Evolutionary conservation across 23 red algal species (phyloP).

Genomic region (Gracilaria caudata): DNA sequence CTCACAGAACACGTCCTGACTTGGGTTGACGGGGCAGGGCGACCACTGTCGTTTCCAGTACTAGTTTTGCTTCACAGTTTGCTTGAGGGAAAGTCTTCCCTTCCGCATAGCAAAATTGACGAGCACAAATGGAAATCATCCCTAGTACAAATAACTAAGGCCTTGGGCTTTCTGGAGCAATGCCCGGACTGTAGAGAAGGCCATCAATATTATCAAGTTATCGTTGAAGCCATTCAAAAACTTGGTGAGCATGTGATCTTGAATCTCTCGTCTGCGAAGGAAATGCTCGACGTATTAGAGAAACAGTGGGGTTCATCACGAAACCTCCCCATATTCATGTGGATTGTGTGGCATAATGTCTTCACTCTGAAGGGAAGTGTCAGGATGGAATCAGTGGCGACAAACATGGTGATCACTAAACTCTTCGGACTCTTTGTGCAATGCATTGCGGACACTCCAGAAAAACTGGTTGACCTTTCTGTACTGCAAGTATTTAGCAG

Average conservation of each 20-base stretch:
- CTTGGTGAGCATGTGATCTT: constrained; percentile 11
- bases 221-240: neutral
- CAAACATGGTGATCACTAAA: neutral
- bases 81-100: neutral
- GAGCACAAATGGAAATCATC: constrained; percentile 9
- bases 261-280: constrained; percentile 4
- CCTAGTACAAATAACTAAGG: neutral
- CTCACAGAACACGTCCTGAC: neutral
- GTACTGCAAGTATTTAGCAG: neutral
- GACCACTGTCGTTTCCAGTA: neutral
- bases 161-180: neutral
- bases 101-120: neutral
- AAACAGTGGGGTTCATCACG: neutral
- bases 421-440: constrained; percentile 12
- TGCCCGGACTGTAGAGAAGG: neutral
- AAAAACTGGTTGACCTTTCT: neutral
- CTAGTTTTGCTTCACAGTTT: neutral
- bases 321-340: neutral
- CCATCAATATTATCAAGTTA: neutral
- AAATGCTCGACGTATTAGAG: neutral
- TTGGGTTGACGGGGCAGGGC: neutral
- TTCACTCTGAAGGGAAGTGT: neutral
- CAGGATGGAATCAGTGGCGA: neutral
- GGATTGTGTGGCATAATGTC: constrained; percentile 3
- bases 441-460: neutral